Evolutionary conservation across 805 yeast genomes (phyloP).

Genomic region (Myxozyma vanderwaltii): DNA sequence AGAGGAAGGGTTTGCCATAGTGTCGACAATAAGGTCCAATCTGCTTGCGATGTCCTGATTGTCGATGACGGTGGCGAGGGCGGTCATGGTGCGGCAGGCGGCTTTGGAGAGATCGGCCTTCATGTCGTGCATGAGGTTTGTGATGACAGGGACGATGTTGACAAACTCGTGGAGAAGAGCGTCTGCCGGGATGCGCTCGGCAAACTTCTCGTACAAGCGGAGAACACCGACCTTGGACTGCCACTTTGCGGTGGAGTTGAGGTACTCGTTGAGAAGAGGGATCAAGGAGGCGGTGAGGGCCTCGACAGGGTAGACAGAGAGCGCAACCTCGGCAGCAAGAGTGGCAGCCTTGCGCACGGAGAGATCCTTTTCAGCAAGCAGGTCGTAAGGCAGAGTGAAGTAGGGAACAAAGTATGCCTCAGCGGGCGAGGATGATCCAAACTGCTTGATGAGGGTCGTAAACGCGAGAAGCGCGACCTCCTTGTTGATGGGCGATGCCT

Average conservation of each 20-base stretch:
- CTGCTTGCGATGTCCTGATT: slow-evolving; percentile 90
- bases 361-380: slow-evolving; percentile 83
- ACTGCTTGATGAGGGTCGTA: slow-evolving; percentile 59
- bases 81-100: slow-evolving; percentile 70
- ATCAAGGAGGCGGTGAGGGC: slow-evolving; percentile 74
- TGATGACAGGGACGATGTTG: slow-evolving; percentile 76
- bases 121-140: slow-evolving; percentile 91
- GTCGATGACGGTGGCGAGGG: slow-evolving; percentile 80
- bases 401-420: slow-evolving; percentile 53
- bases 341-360: slow-evolving; percentile 86
- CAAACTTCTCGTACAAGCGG: slow-evolving; percentile 67
- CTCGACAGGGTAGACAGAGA: slow-evolving; percentile 72
- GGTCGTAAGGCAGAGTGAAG: slow-evolving; percentile 66
- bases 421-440: slow-evolving; percentile 62
- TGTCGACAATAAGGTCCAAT: slow-evolving; percentile 78
- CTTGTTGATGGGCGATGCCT: slow-evolving; percentile 70
- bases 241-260: slow-evolving; percentile 88
- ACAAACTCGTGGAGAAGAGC: slow-evolving; percentile 79
- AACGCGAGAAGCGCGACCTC: slow-evolving; percentile 72
- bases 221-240: slow-evolving; percentile 67
- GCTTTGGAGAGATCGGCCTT: slow-evolving; percentile 92
- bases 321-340: slow-evolving; percentile 68
- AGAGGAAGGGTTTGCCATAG: slow-evolving; percentile 85
- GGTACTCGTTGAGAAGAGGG: slow-evolving; percentile 60
- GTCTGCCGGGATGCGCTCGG: slow-evolving; percentile 82